phyloP scores from a whole-genome alignment of 176 grass and related monocot genomes.

The Aegilops bicornis region DNA sequence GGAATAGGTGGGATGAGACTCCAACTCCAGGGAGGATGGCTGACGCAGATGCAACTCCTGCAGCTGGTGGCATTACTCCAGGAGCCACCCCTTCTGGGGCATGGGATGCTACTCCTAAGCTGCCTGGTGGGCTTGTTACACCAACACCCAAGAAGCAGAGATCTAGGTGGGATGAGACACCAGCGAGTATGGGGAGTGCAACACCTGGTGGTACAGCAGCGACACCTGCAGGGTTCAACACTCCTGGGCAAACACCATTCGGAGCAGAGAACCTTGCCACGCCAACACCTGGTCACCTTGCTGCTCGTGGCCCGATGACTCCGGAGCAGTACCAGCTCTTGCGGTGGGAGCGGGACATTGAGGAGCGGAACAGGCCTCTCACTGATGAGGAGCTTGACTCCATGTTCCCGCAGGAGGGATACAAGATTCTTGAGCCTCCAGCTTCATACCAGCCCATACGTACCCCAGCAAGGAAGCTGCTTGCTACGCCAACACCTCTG shows the following conservation, averaged over 20 bases:
- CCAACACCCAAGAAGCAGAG: conserved; percentile 94
- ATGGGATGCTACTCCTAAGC: conserved; percentile 94
- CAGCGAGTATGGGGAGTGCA: conserved; percentile 65
- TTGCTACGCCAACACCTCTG: conserved; percentile 85
- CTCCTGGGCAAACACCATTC: conserved; percentile 79
- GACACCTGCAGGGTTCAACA: conserved; percentile 62
- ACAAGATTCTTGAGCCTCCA: conserved; percentile 88
- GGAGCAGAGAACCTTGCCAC: conserved; percentile 72
- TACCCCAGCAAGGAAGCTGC: conserved; percentile 91
- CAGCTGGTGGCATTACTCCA: conserved; percentile 64
- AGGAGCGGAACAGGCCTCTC: conserved; percentile 90
- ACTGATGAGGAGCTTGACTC: conserved; percentile 92
- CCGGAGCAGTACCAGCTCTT: conserved; percentile 88
- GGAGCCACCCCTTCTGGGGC: conserved; percentile 83
- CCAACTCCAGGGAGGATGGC: conserved; percentile 86
- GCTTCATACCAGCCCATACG: conserved; percentile 84
- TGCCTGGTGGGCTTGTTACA: conserved; percentile 73
- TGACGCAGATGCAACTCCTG: conserved; percentile 87
- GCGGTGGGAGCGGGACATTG: conserved; percentile 93
- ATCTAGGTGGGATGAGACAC: conserved; percentile 96
- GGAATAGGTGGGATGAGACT: conserved; percentile 98
- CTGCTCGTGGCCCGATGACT: conserved; percentile 73
- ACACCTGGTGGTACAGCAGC: conserved; percentile 50
- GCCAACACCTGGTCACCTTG: conserved; percentile 42
- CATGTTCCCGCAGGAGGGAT: conserved; percentile 86